Conservation (phyloP, 192 early-diverging fungal genomes). For the Piromyces sp. region DNA sequence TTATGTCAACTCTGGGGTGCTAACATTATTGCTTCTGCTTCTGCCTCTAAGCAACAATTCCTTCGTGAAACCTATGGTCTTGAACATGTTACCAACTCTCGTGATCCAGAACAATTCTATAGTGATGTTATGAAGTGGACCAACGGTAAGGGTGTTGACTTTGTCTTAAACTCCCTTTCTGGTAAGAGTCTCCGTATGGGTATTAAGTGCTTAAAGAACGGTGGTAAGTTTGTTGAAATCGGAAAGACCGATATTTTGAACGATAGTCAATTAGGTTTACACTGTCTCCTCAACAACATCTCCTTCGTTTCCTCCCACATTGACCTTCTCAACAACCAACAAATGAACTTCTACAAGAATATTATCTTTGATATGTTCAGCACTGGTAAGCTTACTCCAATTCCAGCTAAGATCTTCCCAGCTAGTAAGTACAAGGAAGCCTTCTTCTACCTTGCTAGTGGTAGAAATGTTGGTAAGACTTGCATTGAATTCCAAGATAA, state of each 20-base stretch:
- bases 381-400: neutral
- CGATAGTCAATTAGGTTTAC: neutral
- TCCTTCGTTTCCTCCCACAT: neutral
- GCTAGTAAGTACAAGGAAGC: neutral
- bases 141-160: neutral
- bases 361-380: neutral
- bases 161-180: neutral
- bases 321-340: neutral
- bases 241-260: neutral
- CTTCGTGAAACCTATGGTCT: neutral
- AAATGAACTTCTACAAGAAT: neutral
- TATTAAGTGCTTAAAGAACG: neutral
- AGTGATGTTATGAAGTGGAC: neutral
- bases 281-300: neutral
- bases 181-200: neutral
- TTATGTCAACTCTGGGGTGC: neutral
- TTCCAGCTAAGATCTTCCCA: neutral
- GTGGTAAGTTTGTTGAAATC: neutral
- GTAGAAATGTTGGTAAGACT: neutral
- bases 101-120: neutral
- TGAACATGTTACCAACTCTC: neutral
- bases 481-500: neutral
- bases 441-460: neutral
- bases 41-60: neutral
- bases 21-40: neutral